phyloP scores from a whole-genome alignment of 257 asterid genomes.

The Perilla frutescens region DNA sequence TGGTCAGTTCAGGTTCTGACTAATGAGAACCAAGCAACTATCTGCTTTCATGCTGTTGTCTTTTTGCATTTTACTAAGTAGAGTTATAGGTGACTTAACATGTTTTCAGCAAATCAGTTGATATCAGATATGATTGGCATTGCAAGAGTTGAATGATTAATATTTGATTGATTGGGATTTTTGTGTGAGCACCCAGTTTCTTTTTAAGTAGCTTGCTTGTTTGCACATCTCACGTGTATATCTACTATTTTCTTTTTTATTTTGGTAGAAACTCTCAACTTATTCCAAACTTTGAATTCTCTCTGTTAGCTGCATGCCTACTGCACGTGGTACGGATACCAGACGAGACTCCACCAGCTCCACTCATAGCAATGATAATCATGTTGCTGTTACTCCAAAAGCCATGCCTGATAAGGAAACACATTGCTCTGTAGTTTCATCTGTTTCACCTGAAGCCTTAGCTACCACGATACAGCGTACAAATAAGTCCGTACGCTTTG shows the following conservation, averaged over 20 bases:
- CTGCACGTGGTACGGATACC: constrained; percentile 32
- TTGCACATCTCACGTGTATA: constrained; percentile 9
- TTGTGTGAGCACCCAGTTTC: neutral
- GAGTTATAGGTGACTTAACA: neutral
- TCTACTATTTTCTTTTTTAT: constrained; percentile 9
- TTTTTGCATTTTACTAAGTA: constrained; percentile 4
- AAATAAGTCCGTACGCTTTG: constrained; percentile 73
- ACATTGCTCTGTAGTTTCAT: constrained; percentile 40
- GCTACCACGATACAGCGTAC: constrained; percentile 48
- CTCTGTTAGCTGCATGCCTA: constrained; percentile 51
- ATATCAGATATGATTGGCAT: neutral
- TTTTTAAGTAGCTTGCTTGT: constrained; percentile 9
- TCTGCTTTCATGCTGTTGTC: neutral
- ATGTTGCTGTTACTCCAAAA: constrained; percentile 38
- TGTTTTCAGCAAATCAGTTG: constrained; percentile 7
- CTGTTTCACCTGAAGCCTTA: constrained; percentile 42
- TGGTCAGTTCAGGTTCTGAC: neutral
- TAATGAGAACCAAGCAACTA: neutral
- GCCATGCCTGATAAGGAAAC: constrained; percentile 34
- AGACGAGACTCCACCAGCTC: constrained; percentile 45
- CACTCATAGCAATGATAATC: constrained; percentile 39
- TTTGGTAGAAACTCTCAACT: constrained; percentile 8
- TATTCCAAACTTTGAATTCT: constrained; percentile 23
- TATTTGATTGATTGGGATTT: constrained; percentile 14
- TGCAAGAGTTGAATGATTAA: neutral